Evolutionary conservation across 305 asterid genomes (phyloP).

Genomic region (Fraxinus albicans): DNA sequence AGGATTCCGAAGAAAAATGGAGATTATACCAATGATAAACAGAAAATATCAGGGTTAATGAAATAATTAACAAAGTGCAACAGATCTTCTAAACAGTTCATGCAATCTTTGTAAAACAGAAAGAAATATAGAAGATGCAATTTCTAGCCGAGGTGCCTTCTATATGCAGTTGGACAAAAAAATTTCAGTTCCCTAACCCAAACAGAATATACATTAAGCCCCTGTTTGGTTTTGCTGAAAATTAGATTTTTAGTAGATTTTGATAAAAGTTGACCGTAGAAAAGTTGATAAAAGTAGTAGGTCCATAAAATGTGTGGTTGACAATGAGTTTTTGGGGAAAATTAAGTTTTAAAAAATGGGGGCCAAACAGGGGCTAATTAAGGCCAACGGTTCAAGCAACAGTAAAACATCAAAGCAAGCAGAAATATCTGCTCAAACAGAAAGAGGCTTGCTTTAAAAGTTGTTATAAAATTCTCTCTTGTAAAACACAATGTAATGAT

Average conservation of each 20-base stretch:
- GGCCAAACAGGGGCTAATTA: background rate
- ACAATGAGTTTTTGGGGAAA: background rate
- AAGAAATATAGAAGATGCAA: background rate
- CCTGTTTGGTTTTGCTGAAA: background rate
- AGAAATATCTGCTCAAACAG: background rate
- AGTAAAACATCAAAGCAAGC: background rate
- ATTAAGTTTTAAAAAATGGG: background rate
- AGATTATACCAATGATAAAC: background rate
- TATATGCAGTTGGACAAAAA: background rate
- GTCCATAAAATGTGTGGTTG: background rate
- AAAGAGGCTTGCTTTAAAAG: background rate
- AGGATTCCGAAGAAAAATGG: constrained; percentile 14
- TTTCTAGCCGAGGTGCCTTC: background rate
- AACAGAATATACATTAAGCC: background rate
- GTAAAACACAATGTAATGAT: background rate
- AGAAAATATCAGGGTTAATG: background rate
- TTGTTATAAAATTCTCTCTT: background rate
- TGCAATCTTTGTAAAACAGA: background rate
- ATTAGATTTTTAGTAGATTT: background rate
- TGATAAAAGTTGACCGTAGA: background rate
- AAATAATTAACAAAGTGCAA: background rate
- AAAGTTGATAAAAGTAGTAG: background rate
- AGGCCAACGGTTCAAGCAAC: background rate
- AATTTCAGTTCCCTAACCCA: background rate
- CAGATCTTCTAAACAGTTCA: background rate